Base-by-base conservation (phyloP, 495 filamentous ascomycete species). In the Xylaria scruposa region DNA sequence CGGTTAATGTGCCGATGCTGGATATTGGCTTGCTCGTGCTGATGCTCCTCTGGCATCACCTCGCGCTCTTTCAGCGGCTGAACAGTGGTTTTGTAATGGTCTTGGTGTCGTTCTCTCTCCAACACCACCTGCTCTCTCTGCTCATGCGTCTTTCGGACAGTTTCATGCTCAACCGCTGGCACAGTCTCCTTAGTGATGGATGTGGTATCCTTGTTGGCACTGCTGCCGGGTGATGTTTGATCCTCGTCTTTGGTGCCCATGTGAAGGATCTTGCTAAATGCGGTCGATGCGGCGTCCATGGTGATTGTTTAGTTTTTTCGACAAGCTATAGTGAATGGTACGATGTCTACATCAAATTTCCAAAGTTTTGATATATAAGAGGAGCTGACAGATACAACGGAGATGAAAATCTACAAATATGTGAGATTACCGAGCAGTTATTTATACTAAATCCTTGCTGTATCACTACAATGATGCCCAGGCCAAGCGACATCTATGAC, bases 1-100 rank as follows among this genome's bases (percentile, higher is more conserved):
- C 44, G 46, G 38, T 70, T 54, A 24, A 66, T 19, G 8, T 70
- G 21, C n/a, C 44, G 21, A 24, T 62, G 64, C 12, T 70, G 61
- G 24, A 56, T n/a, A 4, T 60, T 46, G 24, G 66, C 73, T 26
- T 73, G 66, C 47, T 59, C 61, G 44, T 80, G 71, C 1, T 19
- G 10, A 42, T 82, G 79, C 66, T 80, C 53, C 67, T 82, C 80
- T 0, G 80, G 80, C 17, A 79, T 68, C n/a, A 82, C 78, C 51
- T 81, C 75, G 33, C 78, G 77, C 44, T 81, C 80, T 59, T 76
- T 76, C 36, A 82, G 71, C 15, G 80, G 80, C 70, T 82, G 80
- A 19, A 82, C 71, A 1, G 80, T 79, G 17, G 80, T 82, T 61
- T 81, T 80, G 70, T 79, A 81, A 73, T 82, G 80, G 60, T 82